These are phyloP conservation scores for Termitomyces sp. DNA, from an alignment of 768 basidiomycete species.

Conservation along the genomic window DNA sequence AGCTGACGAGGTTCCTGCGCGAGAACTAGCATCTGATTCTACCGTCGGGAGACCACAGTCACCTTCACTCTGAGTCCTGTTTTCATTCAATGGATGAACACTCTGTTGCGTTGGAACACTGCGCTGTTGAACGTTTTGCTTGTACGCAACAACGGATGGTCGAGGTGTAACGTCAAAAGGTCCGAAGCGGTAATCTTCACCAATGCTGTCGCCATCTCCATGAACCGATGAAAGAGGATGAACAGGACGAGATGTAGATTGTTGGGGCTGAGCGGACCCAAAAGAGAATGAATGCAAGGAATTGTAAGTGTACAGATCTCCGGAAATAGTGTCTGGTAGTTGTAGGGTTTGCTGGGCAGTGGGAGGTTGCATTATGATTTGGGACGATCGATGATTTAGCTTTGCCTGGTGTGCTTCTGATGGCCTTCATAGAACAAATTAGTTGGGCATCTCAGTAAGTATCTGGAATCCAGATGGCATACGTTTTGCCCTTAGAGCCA, in stretches of 20 bases:
- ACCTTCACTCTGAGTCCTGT: conserved; percentile 5
- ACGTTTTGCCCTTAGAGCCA: conserved; percentile 6
- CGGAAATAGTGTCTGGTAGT: conserved; percentile 8
- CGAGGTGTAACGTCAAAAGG: conserved; percentile 47
- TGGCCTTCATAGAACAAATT: conserved; percentile 9
- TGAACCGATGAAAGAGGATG: conserved; percentile 33
- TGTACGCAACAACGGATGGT: conserved; percentile 40
- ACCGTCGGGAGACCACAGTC: conserved; percentile 9
- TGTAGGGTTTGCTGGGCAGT: conserved; percentile 1
- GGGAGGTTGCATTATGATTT: neutral
- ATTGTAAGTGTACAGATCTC: conserved; percentile 38
- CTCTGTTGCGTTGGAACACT: conserved; percentile 29
- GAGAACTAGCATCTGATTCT: conserved; percentile 41
- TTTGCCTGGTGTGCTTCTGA: conserved; percentile 8
- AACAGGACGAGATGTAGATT: conserved; percentile 25
- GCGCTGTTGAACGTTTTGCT: conserved; percentile 18
- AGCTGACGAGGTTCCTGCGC: conserved; percentile 41
- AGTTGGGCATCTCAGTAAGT: neutral
- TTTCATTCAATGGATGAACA: neutral
- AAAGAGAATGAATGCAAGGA: conserved; percentile 46
- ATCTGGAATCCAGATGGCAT: neutral
- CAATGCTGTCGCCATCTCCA: conserved; percentile 28
- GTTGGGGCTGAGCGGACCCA: conserved; percentile 34
- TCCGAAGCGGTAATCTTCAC: conserved; percentile 29
- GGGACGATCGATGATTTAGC: conserved; percentile 9